Evolutionary conservation across 306 rosid species (phyloP).

Genomic region (Carpinus viminea): DNA sequence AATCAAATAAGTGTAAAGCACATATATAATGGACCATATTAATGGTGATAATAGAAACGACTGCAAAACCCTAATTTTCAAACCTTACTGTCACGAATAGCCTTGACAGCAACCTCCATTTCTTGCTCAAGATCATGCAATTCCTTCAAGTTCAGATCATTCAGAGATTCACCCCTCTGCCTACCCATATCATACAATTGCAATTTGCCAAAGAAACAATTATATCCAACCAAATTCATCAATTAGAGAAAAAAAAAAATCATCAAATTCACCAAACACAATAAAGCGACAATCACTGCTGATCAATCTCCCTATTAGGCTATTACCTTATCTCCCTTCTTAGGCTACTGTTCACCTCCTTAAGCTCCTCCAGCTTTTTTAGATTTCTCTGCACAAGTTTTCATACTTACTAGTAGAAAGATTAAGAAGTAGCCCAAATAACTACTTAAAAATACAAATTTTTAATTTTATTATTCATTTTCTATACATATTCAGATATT

Average conservation of each 20-base stretch:
- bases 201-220: neutral
- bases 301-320: neutral
- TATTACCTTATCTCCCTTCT: slow-evolving; percentile 69
- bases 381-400: slow-evolving; percentile 62
- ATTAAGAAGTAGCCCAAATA: too few relatives aligned
- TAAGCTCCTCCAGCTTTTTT: slow-evolving; percentile 56
- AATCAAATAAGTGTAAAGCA: neutral
- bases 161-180: slow-evolving; percentile 71
- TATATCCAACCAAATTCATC: neutral
- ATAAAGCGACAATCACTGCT: neutral
- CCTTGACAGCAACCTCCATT: slow-evolving; percentile 51
- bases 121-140: slow-evolving; percentile 61
- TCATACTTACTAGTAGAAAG: neutral
- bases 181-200: slow-evolving; percentile 24
- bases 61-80: neutral
- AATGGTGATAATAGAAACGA: neutral
- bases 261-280: neutral
- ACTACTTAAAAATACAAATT: too few relatives aligned
- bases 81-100: slow-evolving; percentile 76
- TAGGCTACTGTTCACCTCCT: slow-evolving; percentile 66
- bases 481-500: too few relatives aligned
- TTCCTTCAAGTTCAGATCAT: slow-evolving; percentile 58
- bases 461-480: too few relatives aligned
- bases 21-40: too few relatives aligned
- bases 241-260: too few relatives aligned